Percentiles rank a stretch among this genome's conserved stretches.
Evolutionary conservation across 2,329 filamentous ascomycete genomes (phyloP).

Genomic region (Cercospora janseana): DNA sequence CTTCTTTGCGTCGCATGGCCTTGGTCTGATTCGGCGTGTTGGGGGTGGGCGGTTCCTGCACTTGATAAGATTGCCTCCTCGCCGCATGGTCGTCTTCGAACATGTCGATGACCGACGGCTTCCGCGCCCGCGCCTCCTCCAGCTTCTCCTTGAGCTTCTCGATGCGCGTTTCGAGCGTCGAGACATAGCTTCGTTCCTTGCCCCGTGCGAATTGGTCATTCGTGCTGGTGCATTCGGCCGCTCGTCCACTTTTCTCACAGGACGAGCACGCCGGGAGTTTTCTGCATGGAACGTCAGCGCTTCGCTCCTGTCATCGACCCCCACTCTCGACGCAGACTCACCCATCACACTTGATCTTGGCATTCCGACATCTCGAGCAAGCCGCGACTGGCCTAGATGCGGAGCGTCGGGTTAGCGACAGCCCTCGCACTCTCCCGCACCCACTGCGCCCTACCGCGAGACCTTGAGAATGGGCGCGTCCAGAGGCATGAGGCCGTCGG

Average conservation of each 20-base stretch:
- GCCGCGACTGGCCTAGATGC: conserved; percentile 44
- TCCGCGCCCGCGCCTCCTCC: conserved; percentile 61
- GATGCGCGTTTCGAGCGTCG: conserved; percentile 85
- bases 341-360: conserved; percentile 95
- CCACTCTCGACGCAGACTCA: neutral
- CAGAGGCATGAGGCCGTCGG: conserved; percentile 43
- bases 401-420: conserved; percentile 12
- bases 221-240: conserved; percentile 84
- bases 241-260: conserved; percentile 85
- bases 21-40: conserved; percentile 35
- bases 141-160: conserved; percentile 83
- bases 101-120: conserved; percentile 68
- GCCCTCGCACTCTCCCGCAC: neutral
- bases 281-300: conserved; percentile 39
- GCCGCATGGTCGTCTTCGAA: conserved; percentile 56
- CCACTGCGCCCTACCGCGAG: conserved; percentile 64
- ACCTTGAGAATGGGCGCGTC: conserved; percentile 65
- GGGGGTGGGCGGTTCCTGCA: conserved; percentile 30
- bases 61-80: conserved; percentile 48
- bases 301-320: neutral
- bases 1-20: conserved; percentile 60
- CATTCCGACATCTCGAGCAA: conserved; percentile 78
- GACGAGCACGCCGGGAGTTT: conserved; percentile 93
- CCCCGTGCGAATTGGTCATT: conserved; percentile 95
- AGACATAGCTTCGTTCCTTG: conserved; percentile 95